Evolutionary conservation across 345 rosid species (phyloP).

Genomic region (Hibiscus tridactylites): DNA sequence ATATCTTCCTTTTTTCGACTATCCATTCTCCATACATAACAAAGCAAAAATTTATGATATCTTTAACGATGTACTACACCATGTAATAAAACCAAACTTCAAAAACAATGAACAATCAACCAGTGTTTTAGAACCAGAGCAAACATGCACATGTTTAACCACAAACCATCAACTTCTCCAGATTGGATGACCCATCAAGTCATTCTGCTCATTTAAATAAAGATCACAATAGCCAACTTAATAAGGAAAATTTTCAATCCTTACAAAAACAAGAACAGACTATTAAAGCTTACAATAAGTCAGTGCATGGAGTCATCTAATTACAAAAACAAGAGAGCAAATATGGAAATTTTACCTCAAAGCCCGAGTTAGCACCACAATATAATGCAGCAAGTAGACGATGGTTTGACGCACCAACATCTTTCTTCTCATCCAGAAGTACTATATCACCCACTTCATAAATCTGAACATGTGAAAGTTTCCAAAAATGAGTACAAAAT

Average conservation of each 20-base stretch:
- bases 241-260: no score
- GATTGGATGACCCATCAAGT: neutral
- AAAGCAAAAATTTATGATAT: neutral
- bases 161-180: neutral
- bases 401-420: slow-evolving; percentile 72
- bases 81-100: neutral
- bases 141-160: neutral
- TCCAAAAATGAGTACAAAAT: neutral
- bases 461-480: slow-evolving; percentile 36
- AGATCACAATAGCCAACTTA: neutral
- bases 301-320: neutral
- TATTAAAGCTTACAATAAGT: neutral
- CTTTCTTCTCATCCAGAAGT: slow-evolving; percentile 54
- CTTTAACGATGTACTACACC: neutral
- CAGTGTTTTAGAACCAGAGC: neutral
- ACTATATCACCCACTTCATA: slow-evolving; percentile 76
- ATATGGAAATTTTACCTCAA: slow-evolving; percentile 54
- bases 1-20: neutral
- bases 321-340: neutral
- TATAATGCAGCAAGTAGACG: slow-evolving; percentile 69
- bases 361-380: slow-evolving; percentile 90
- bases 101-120: neutral
- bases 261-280: neutral
- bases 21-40: neutral
- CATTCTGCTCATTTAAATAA: no score